phyloP scores from a whole-genome alignment of 768 basidiomycete genomes.

The Tulasnella sp. region DNA sequence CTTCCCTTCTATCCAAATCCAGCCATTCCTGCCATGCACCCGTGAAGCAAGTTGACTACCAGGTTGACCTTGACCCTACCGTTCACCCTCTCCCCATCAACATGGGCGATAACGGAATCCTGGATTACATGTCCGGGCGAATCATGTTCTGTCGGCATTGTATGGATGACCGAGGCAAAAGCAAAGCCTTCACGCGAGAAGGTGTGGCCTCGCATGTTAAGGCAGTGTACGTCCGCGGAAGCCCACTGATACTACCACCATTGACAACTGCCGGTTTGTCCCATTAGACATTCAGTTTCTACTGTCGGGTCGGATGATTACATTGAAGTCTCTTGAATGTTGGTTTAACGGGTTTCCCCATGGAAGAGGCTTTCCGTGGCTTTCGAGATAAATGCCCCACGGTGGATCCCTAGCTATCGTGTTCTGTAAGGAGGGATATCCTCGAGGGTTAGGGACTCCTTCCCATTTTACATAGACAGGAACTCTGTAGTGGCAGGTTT shows the following conservation, averaged over 20 bases:
- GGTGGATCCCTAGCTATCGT: too few relatives aligned
- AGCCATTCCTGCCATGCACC: neutral
- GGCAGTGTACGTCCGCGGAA: neutral
- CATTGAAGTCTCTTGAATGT: neutral
- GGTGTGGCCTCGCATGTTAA: neutral
- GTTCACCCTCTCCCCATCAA: neutral
- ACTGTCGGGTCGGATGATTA: neutral
- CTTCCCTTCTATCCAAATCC: neutral
- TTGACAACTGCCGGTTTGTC: too few relatives aligned
- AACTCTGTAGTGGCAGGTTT: neutral
- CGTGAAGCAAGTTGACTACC: neutral
- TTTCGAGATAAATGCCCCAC: too few relatives aligned
- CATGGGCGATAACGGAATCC: neutral
- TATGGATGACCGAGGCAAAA: neutral
- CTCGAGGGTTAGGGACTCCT: neutral
- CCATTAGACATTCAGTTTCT: neutral
- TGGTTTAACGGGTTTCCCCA: neutral
- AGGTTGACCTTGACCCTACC: neutral
- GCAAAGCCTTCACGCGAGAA: neutral
- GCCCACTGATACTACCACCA: neutral
- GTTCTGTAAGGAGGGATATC: too few relatives aligned
- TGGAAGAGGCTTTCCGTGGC: too few relatives aligned
- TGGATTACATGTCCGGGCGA: neutral
- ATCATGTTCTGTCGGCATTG: neutral
- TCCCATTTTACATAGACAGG: neutral